Evolutionary conservation across 2,329 filamentous ascomycete genomes (phyloP).

Genomic region (Pseudocercospora fijiensis): DNA sequence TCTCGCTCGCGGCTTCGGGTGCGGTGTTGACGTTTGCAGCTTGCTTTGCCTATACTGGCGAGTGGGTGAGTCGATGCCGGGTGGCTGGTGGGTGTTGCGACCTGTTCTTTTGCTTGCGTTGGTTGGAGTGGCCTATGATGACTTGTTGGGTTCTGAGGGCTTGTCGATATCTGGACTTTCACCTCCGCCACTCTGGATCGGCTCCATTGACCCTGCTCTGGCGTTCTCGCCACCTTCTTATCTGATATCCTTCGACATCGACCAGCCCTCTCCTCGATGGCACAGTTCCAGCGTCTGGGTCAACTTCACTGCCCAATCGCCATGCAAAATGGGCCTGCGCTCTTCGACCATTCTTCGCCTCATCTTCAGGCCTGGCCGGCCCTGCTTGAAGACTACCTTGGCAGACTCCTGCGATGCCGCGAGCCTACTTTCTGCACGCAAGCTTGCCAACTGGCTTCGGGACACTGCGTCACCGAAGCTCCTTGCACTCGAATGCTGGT

Average conservation of each 20-base stretch:
- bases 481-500: too few relatives aligned
- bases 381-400: neutral
- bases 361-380: neutral
- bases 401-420: neutral
- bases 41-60: neutral
- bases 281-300: neutral
- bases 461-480: too few relatives aligned
- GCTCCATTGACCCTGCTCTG: too few relatives aligned
- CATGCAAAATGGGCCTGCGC: neutral
- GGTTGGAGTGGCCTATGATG: neutral
- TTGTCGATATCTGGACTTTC: neutral
- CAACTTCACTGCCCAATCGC: neutral
- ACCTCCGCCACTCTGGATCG: too few relatives aligned
- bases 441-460: too few relatives aligned
- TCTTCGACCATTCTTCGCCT: neutral
- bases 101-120: neutral
- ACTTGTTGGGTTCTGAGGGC: neutral
- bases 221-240: too few relatives aligned
- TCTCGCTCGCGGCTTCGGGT: neutral
- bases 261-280: neutral
- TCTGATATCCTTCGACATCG: too few relatives aligned
- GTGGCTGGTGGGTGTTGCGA: slow-evolving; percentile 4
- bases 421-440: neutral
- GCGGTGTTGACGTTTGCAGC: slow-evolving; percentile 4
- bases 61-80: slow-evolving; percentile 6